Conservation (phyloP, 768 basidiomycete genomes). For the Termitomyces sp. region DNA sequence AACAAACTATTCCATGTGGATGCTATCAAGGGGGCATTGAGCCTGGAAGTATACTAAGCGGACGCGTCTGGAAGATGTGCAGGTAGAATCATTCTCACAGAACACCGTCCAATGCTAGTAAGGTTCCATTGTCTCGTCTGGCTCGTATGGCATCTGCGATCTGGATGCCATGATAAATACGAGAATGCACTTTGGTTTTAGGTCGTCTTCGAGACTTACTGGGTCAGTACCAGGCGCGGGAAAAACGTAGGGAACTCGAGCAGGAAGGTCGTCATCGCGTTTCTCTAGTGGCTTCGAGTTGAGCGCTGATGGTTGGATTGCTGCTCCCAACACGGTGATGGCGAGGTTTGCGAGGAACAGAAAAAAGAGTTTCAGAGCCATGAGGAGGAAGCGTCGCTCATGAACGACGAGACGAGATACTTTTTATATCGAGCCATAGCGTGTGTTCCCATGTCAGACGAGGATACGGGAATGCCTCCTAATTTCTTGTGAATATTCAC, state of each 20-base stretch:
- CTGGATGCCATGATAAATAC: slow-evolving; percentile 12
- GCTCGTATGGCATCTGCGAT: slow-evolving; percentile 32
- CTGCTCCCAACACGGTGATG: slow-evolving; percentile 2
- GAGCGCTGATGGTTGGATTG: background rate
- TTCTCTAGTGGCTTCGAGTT: slow-evolving; percentile 1
- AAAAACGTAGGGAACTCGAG: slow-evolving; percentile 37
- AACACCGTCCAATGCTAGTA: slow-evolving; percentile 33
- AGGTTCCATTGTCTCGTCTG: slow-evolving; percentile 26
- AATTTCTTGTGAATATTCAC: background rate
- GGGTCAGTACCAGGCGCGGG: slow-evolving; percentile 28
- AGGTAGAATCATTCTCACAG: slow-evolving; percentile 22
- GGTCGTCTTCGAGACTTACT: slow-evolving; percentile 9
- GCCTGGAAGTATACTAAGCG: slow-evolving; percentile 7
- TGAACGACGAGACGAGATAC: background rate
- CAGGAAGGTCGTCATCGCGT: slow-evolving; percentile 33
- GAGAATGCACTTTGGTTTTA: too few relatives aligned
- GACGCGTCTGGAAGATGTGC: background rate
- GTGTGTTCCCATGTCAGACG: background rate
- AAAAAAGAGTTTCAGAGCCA: background rate
- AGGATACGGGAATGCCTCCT: background rate
- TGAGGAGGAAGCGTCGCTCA: background rate
- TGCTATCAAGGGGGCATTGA: slow-evolving; percentile 24
- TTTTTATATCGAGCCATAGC: background rate
- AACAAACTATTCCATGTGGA: slow-evolving; percentile 29
- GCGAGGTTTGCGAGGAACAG: slow-evolving; percentile 4